Evolutionary conservation across 2,329 filamentous ascomycete species (phyloP).

Genomic region (Calonectria pseudoturangicola): DNA sequence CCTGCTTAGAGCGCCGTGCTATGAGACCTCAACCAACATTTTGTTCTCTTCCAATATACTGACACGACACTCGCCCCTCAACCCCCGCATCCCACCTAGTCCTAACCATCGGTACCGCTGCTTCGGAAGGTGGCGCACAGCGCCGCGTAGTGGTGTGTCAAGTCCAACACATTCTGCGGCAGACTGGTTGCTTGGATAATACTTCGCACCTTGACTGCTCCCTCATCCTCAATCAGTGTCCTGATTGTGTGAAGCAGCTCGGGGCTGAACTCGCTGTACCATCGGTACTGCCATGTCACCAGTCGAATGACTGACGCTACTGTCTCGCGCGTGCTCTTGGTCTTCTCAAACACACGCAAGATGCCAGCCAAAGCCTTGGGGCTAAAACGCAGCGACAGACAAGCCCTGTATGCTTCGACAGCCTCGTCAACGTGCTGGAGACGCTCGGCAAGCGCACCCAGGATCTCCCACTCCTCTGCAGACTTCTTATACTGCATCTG

Average conservation of each 20-base stretch:
- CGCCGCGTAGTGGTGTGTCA: conserved; percentile 97
- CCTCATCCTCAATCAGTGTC: conserved; percentile 96
- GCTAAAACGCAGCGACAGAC: conserved; percentile 90
- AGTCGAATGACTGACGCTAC: conserved; percentile 91
- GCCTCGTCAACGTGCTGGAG: conserved; percentile 95
- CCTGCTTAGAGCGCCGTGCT: conserved; percentile 15
- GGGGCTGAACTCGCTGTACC: conserved; percentile 99
- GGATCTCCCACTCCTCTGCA: conserved; percentile 97
- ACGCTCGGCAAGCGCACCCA: conserved; percentile 93
- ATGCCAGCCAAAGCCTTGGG: conserved; percentile 94
- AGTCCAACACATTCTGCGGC: conserved; percentile 92
- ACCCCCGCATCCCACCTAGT: neutral
- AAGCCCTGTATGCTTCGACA: conserved; percentile 93
- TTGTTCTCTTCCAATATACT: conserved; percentile 13
- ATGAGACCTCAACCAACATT: conserved; percentile 24
- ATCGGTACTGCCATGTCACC: conserved; percentile 98
- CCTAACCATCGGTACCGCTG: conserved; percentile 89
- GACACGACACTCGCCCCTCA: neutral
- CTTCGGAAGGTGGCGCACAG: conserved; percentile 96
- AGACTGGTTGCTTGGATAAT: conserved; percentile 97
- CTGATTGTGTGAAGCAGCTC: conserved; percentile 91
- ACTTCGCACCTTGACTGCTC: conserved; percentile 96
- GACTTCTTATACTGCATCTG: conserved; percentile 97
- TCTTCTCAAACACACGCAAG: conserved; percentile 84
- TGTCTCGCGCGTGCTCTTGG: conserved; percentile 86